Base-by-base conservation (phyloP, 2,329 filamentous ascomycete genomes). In the Xenosphaeropsis pyriputrescens region DNA sequence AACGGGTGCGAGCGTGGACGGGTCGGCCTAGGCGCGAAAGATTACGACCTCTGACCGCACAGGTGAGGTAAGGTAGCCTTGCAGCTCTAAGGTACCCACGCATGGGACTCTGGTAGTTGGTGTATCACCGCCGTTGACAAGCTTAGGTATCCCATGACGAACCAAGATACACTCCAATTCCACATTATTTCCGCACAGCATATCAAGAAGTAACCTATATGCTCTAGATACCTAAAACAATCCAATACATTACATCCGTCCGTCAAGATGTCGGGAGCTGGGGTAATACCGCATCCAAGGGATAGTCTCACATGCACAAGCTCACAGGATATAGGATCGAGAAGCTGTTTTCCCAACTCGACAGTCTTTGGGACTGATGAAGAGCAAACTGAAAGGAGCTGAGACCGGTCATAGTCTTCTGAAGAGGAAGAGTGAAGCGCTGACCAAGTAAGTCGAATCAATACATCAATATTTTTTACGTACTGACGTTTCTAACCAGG, bases 271-370 rank as follows among this genome's bases (percentile, higher is more conserved):
- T 71, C 68, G 45, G 68, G 68, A 56, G 64, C 66, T 52, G 62
- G 53, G 52, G 68, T 71, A 54, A 47, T 44, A 43, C 52, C 22
- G 7, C 22, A 26, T 11, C 22, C 22, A 26, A 26, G 22, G 12
- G 4, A 26, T 26, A 26, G 7, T 26, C 22, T 26, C 8, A 26
- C 22, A 26, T 26, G 22, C 22, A 26, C 12, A 11, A 26, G 8
- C 22, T 26, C 22, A 26, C 8, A 26, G 22, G 5, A 26, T 26
- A 40, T 59, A 94, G 88, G 85, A 89, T 60, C 78, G 91, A 60
- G 91, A 98, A 65, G 73, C 88, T 55, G 89, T 98, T 64, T 98
- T 98, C 64, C 85, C 91, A 54, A 98, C 91, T 57, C 85, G 91
- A 55, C 91, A 98, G 69, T 93, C 86, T 59, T 70, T 98, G 63